Evolutionary conservation across 805 yeast genomes (phyloP), one percentile per base, ranked within the genome.

Genomic region (Barnettozyma pratensis): DNA sequence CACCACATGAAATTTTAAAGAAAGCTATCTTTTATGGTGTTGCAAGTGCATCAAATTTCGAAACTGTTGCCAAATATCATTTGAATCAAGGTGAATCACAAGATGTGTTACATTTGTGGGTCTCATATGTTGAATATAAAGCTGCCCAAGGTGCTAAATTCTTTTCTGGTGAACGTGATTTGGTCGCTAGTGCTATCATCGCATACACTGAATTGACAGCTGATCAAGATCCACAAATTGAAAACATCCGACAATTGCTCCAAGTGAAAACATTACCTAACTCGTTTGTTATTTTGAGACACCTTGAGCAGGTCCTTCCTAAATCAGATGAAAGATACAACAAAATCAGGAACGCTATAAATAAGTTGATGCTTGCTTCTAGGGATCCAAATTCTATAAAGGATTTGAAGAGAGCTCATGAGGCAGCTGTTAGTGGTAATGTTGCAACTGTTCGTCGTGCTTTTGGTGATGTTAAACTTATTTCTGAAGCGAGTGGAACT

Each of bases 401-500:
- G 11, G 47, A 46, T 12, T 42, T 63, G 34, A 52, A 45, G n/a
- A 41, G 45, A 8, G 60, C 64, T 6, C 19, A 46, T 11, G 39
- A 37, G 7, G 55, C 58, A 4, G 58, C 61, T 14, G 28, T 37
- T 6, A 27, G 35, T 11, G 57, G 59, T 31, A 52, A 59, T 6
- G 25, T 46, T 3, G 37, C 10, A 5, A 48, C 46, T 3, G 63
- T 65, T 36, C 38, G 54, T 6, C 31, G 25, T 1, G 47, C 53
- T 7, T 48, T 64, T 19, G 46, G 43, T 6, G 50, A 51, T 6
- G 48, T 62, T 10, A 52, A 58, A n/a, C 44, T 46, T 10, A 54
- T 58, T 4, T 54, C 71, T 6, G 51, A 53, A 10, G 44, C 55
- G 7, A 67, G 65, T 44, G 63, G 65, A 1, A 60, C 52, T 11